Evolutionary conservation across 305 asterid species (phyloP).

Genomic region (Andrographis paniculata): DNA sequence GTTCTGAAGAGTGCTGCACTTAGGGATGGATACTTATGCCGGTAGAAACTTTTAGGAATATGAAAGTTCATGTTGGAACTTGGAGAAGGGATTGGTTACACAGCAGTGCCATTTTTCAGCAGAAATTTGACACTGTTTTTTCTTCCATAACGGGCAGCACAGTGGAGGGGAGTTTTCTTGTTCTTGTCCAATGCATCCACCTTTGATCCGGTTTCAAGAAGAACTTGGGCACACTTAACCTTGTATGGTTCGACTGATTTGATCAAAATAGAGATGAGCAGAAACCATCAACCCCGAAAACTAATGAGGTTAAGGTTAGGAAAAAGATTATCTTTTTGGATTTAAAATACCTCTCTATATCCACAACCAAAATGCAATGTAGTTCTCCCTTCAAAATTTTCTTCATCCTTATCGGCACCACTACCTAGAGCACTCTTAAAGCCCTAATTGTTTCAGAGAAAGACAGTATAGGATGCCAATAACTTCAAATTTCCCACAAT

Average conservation of each 20-base stretch:
- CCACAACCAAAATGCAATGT: conserved; percentile 99
- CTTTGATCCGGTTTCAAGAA: conserved; percentile 91
- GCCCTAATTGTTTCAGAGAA: conserved; percentile 31
- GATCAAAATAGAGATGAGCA: too few species aligned
- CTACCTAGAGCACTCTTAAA: conserved; percentile 75
- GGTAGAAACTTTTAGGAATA: too few species aligned
- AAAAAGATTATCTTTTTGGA: not conserved
- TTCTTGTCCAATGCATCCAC: conserved; percentile 93
- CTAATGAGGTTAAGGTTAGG: not conserved
- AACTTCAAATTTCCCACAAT: too few species aligned
- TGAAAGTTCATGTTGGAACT: not conserved
- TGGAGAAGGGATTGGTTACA: conserved; percentile 31
- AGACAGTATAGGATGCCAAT: not conserved
- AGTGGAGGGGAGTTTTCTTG: conserved; percentile 96
- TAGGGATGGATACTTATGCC: not conserved
- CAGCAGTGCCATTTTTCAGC: conserved; percentile 90
- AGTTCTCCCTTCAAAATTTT: conserved; percentile 98
- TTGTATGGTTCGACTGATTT: conserved; percentile 13
- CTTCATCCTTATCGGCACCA: conserved; percentile 95
- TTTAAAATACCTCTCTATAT: conserved; percentile 75
- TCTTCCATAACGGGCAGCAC: conserved; percentile 95
- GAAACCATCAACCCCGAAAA: too few species aligned
- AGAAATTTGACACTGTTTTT: conserved; percentile 90
- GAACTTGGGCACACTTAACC: conserved; percentile 84
- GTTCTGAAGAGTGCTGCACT: conserved; percentile 85